Evolutionary conservation across 2,329 filamentous ascomycete species (phyloP).

Genomic region (Trichoderma breve): DNA sequence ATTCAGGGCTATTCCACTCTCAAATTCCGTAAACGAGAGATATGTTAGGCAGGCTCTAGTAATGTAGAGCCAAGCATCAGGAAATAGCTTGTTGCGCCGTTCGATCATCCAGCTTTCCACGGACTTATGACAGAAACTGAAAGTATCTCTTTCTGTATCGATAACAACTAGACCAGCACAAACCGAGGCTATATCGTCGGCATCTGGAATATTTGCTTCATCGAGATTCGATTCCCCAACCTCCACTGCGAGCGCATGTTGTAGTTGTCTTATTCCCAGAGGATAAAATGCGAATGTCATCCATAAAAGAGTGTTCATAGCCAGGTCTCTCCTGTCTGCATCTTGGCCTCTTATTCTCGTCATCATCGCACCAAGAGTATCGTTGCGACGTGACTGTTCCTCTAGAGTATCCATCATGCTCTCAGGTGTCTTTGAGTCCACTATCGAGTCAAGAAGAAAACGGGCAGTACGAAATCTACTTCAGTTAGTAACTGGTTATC

Average conservation of each 20-base stretch:
- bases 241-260: background rate
- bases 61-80: accelerated
- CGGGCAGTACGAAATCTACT: background rate
- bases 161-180: background rate
- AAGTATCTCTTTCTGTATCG: background rate
- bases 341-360: background rate
- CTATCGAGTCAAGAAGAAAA: background rate
- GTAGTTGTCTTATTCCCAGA: background rate
- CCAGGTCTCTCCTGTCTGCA: background rate
- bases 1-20: background rate
- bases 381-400: background rate
- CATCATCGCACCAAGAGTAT: background rate
- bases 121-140: background rate
- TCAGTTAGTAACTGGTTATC: background rate
- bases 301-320: background rate
- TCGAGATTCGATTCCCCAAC: background rate
- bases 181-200: background rate
- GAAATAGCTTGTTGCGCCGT: background rate
- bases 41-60: background rate
- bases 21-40: background rate
- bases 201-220: background rate
- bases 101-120: background rate
- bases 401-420: background rate
- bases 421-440: background rate
- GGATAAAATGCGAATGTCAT: background rate